Conservation (phyloP, 2,329 filamentous ascomycete species). For the Arthroderma uncinatum region DNA sequence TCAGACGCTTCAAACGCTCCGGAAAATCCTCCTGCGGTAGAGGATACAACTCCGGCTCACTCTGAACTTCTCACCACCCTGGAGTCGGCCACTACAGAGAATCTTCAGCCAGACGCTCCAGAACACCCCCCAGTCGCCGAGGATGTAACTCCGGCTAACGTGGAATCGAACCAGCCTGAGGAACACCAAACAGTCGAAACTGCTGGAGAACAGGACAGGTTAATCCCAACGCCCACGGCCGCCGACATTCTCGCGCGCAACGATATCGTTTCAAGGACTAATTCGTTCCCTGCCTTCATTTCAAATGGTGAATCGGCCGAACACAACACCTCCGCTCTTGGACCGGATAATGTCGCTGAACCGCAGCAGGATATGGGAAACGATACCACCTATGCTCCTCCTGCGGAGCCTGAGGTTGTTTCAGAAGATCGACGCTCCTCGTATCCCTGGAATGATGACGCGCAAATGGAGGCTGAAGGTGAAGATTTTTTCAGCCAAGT, state of each 20-base stretch:
- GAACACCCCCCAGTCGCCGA: background rate
- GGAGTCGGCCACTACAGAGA: background rate
- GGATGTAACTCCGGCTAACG: background rate
- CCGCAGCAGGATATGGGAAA: background rate
- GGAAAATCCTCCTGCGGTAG: background rate
- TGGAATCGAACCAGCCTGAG: background rate
- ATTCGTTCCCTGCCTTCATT: conserved; percentile 11
- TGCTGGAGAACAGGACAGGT: background rate
- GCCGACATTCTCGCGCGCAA: background rate
- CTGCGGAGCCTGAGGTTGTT: background rate
- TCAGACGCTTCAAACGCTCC: background rate
- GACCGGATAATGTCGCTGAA: background rate
- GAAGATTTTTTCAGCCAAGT: conserved; percentile 53
- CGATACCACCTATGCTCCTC: background rate
- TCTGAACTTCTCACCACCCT: background rate
- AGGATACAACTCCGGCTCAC: background rate
- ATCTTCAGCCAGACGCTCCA: no score
- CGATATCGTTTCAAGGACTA: conserved; percentile 6
- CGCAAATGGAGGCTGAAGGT: conserved; percentile 37
- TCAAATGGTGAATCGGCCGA: background rate
- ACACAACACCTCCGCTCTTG: background rate
- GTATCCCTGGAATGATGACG: conserved; percentile 32
- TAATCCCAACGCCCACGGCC: background rate
- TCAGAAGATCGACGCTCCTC: background rate
- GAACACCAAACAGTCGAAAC: background rate